Percentiles rank a stretch among this genome's conserved stretches.
phyloP scores from a whole-genome alignment of 345 rosid species.

The Chamaenerion angustifolium region DNA sequence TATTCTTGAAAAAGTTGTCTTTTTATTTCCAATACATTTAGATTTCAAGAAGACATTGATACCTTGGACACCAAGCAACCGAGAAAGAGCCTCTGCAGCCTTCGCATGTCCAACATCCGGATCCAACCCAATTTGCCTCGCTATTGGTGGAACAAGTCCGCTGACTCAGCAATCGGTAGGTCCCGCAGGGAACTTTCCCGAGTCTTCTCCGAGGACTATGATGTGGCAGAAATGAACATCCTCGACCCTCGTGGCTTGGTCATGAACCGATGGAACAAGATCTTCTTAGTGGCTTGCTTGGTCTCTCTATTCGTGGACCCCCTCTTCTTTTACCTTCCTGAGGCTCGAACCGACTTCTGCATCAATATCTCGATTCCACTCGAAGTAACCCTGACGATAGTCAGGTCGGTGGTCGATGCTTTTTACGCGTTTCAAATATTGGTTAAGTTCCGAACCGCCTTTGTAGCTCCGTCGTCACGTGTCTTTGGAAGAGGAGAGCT shows the following conservation, averaged over 20 bases:
- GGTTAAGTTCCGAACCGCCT: slow-evolving; percentile 38
- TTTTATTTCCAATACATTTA: too few relatives aligned
- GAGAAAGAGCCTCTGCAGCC: slow-evolving; percentile 6
- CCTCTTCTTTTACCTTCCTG: slow-evolving; percentile 36
- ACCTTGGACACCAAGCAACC: slow-evolving; percentile 8
- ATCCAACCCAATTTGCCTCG: slow-evolving; percentile 1
- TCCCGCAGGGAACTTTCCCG: slow-evolving; percentile 25
- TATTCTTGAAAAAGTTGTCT: too few relatives aligned
- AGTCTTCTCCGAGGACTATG: slow-evolving; percentile 51
- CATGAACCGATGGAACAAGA: slow-evolving; percentile 34
- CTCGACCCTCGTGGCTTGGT: slow-evolving; percentile 40
- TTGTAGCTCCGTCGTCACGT: slow-evolving; percentile 52
- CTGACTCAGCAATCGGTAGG: slow-evolving; percentile 8
- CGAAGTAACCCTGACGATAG: slow-evolving; percentile 17
- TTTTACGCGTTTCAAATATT: slow-evolving; percentile 34
- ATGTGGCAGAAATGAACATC: slow-evolving; percentile 18
- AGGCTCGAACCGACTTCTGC: slow-evolving; percentile 17
- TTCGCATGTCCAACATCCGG: too few relatives aligned
- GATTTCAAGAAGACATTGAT: too few relatives aligned
- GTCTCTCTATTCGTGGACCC: slow-evolving; percentile 46
- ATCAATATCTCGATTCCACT: slow-evolving; percentile 17
- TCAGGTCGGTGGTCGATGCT: slow-evolving; percentile 28
- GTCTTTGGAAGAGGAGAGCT: slow-evolving; percentile 59
- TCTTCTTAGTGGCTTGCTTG: slow-evolving; percentile 44
- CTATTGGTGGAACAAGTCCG: background rate